Evolutionary conservation across 106 monocot species (phyloP).

Genomic region (Apostasia ramifera): DNA sequence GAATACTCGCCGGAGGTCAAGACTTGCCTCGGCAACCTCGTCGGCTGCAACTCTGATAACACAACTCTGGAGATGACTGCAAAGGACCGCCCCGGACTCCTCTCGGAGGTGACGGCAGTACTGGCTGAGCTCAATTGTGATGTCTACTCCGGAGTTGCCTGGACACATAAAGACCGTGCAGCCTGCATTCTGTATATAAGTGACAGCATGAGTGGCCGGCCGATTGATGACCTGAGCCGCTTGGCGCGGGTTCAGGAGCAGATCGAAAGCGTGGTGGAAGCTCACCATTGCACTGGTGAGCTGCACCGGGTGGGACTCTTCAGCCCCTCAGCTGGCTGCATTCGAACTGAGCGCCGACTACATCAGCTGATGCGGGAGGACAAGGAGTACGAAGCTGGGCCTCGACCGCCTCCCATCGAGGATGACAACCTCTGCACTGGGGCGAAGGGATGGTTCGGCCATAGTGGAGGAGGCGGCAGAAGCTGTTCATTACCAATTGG

Average conservation of each 20-base stretch:
- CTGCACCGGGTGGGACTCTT: slow-evolving; percentile 13
- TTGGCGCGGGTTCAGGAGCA: slow-evolving; percentile 33
- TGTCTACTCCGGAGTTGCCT: slow-evolving; percentile 31
- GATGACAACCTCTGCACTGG: slow-evolving; percentile 1
- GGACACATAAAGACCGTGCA: slow-evolving; percentile 47
- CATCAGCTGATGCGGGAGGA: slow-evolving; percentile 53
- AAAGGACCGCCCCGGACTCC: slow-evolving; percentile 46
- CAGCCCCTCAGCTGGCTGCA: slow-evolving; percentile 12
- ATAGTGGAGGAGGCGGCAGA: neutral
- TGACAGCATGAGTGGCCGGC: neutral
- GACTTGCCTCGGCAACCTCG: slow-evolving; percentile 54
- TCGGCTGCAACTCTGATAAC: slow-evolving; percentile 20
- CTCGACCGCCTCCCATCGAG: slow-evolving; percentile 16
- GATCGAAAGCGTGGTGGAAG: slow-evolving; percentile 25
- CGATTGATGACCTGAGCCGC: slow-evolving; percentile 14
- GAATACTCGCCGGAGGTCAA: slow-evolving; percentile 14
- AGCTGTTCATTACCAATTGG: too few relatives aligned
- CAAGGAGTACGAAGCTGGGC: slow-evolving; percentile 17
- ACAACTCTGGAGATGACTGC: slow-evolving; percentile 36
- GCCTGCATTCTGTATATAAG: slow-evolving; percentile 32
- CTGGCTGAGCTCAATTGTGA: slow-evolving; percentile 21
- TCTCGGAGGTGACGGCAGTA: slow-evolving; percentile 49
- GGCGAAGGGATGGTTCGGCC: neutral
- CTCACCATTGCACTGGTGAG: slow-evolving; percentile 10
- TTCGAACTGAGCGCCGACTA: slow-evolving; percentile 40